Evolutionary conservation across 179 eudicot species (phyloP).

Genomic region (Gypsophila paniculata): DNA sequence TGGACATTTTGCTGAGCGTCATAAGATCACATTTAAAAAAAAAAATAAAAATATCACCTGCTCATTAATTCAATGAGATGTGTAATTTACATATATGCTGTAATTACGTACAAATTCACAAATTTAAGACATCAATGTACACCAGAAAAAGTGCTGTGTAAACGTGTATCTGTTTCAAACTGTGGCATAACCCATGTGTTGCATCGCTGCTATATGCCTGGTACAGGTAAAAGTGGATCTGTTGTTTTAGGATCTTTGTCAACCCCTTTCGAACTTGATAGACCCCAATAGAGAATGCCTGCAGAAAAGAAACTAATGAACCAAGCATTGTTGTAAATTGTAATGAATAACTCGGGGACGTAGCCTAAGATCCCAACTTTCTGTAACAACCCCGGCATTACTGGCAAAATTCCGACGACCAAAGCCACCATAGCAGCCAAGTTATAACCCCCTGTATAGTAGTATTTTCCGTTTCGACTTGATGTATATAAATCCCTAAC

Average conservation of each 20-base stretch:
- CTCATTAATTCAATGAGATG: slow-evolving; percentile 9
- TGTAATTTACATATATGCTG: neutral
- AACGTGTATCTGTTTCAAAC: neutral
- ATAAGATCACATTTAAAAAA: neutral
- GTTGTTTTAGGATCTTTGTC: slow-evolving; percentile 18
- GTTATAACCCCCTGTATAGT: slow-evolving; percentile 77
- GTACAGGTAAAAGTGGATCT: slow-evolving; percentile 45
- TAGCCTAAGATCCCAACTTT: slow-evolving; percentile 49
- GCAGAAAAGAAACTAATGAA: slow-evolving; percentile 75
- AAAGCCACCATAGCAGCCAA: slow-evolving; percentile 60
- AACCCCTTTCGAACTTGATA: slow-evolving; percentile 33
- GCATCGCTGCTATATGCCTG: neutral
- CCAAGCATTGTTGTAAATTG: slow-evolving; percentile 89
- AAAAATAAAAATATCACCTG: too few relatives aligned
- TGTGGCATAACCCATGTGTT: neutral
- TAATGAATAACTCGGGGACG: slow-evolving; percentile 36
- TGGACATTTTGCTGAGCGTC: too few relatives aligned
- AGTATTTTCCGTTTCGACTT: slow-evolving; percentile 54
- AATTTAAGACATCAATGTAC: neutral
- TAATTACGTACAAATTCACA: neutral
- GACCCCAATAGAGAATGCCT: slow-evolving; percentile 58
- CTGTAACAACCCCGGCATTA: slow-evolving; percentile 75
- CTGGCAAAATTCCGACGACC: slow-evolving; percentile 66
- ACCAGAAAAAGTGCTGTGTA: neutral
- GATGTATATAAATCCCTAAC: slow-evolving; percentile 53